Conservation (phyloP, 2,329 filamentous ascomycete species). For the Aureobasidium lini region DNA sequence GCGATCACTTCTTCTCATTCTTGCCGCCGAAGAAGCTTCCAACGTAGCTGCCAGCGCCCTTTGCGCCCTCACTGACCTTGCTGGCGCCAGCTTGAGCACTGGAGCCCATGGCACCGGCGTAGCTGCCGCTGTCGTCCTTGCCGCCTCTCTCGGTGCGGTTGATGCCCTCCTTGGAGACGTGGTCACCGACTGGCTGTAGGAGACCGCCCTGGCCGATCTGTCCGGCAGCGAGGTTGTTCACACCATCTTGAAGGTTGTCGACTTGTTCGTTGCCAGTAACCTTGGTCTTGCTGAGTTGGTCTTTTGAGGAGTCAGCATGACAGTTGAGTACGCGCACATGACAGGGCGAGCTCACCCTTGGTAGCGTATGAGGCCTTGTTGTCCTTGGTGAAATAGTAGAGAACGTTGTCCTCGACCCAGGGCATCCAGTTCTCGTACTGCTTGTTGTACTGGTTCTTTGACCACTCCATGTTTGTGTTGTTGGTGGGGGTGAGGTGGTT, state of each 20-base stretch:
- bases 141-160: constrained; percentile 59
- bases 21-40: constrained; percentile 27
- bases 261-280: constrained; percentile 60
- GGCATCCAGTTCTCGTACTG: constrained; percentile 71
- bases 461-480: constrained; percentile 43
- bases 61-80: constrained; percentile 23
- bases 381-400: constrained; percentile 66
- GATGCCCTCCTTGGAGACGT: constrained; percentile 55
- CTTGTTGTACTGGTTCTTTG: constrained; percentile 58
- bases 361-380: constrained; percentile 68
- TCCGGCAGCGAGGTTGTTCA: constrained; percentile 54
- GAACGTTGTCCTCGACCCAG: constrained; percentile 67
- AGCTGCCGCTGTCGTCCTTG: constrained; percentile 53
- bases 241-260: constrained; percentile 60
- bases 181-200: constrained; percentile 56
- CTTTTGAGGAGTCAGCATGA: constrained; percentile 6
- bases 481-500: not conserved
- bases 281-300: constrained; percentile 56
- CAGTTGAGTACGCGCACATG: not conserved
- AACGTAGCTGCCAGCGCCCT: constrained; percentile 28
- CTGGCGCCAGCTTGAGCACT: constrained; percentile 25
- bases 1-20: constrained; percentile 21
- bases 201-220: constrained; percentile 64
- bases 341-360: constrained; percentile 47
- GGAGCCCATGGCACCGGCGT: constrained; percentile 32